Conservation (phyloP, 2,329 filamentous ascomycete species). For the Arthrobotrys megalospora region DNA sequence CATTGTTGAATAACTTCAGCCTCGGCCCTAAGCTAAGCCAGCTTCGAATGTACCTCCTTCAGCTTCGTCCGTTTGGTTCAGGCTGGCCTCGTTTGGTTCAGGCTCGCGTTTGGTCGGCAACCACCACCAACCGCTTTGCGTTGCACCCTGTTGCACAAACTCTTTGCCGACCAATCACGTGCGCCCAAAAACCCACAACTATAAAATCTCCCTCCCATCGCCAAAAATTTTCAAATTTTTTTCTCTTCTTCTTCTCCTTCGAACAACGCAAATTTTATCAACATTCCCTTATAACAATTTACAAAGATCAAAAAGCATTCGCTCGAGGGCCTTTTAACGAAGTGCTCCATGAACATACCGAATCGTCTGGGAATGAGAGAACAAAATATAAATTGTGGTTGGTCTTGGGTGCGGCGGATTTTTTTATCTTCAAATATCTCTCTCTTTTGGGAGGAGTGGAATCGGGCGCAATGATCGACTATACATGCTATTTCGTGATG, state of each 20-base stretch:
- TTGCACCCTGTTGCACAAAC: slow-evolving; percentile 1
- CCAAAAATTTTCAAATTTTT: slow-evolving; percentile 31
- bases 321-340: slow-evolving; percentile 33
- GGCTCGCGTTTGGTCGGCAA: too few relatives aligned
- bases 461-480: slow-evolving; percentile 71
- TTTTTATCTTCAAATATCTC: slow-evolving; percentile 63
- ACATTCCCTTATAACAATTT: slow-evolving; percentile 54
- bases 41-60: too few relatives aligned
- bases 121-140: not conserved
- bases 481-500: slow-evolving; percentile 65
- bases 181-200: not conserved
- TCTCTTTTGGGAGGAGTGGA: slow-evolving; percentile 66
- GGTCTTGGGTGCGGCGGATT: slow-evolving; percentile 70
- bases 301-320: slow-evolving; percentile 60
- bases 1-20: not conserved
- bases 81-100: too few relatives aligned
- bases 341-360: slow-evolving; percentile 58
- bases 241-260: slow-evolving; percentile 29
- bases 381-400: slow-evolving; percentile 67
- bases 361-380: slow-evolving; percentile 61
- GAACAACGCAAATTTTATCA: slow-evolving; percentile 60
- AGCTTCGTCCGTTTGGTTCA: too few relatives aligned
- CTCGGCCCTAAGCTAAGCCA: too few relatives aligned
- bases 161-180: not conserved
- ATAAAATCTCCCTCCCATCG: slow-evolving; percentile 22